Percentiles rank a stretch among this genome's conserved stretches.
Conservation (phyloP, 306 rosid species). For the Phaseolus lunatus region DNA sequence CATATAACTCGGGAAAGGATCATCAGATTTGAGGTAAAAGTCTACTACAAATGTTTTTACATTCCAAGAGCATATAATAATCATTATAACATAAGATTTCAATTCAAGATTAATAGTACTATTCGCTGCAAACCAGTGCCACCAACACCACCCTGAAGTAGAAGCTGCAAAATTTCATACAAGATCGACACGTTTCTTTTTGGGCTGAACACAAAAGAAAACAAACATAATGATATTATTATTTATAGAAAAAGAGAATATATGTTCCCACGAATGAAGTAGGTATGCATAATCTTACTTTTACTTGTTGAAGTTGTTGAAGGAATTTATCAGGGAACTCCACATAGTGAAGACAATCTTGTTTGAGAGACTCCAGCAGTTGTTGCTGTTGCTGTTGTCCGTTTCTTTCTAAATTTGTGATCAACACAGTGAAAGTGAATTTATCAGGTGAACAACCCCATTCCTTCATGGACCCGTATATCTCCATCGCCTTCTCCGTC, state of each 20-base stretch:
- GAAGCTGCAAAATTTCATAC: neutral
- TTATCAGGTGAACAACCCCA: constrained; percentile 62
- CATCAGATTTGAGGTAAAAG: no score
- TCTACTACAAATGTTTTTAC: no score
- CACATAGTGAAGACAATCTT: constrained; percentile 58
- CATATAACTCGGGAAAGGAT: no score
- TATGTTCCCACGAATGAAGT: neutral
- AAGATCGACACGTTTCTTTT: neutral
- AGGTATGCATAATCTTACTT: constrained; percentile 36
- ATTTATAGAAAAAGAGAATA: neutral
- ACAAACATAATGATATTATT: neutral
- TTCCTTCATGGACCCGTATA: constrained; percentile 63
- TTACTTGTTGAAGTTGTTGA: constrained; percentile 44
- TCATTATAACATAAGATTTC: no score
- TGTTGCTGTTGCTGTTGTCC: constrained; percentile 49
- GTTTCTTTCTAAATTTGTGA: constrained; percentile 57
- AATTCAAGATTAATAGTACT: no score
- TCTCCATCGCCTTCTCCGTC: constrained; percentile 67
- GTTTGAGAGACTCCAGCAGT: constrained; percentile 54
- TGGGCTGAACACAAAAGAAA: constrained; percentile 24
- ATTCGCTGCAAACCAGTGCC: neutral
- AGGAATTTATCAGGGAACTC: constrained; percentile 58
- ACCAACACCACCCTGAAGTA: neutral
- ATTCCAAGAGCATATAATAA: no score
- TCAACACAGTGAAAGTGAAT: constrained; percentile 69